Percentiles rank a stretch among this genome's conserved stretches.
phyloP scores from a whole-genome alignment of 129 eudicot genomes.

The Centaurea solstitialis region DNA sequence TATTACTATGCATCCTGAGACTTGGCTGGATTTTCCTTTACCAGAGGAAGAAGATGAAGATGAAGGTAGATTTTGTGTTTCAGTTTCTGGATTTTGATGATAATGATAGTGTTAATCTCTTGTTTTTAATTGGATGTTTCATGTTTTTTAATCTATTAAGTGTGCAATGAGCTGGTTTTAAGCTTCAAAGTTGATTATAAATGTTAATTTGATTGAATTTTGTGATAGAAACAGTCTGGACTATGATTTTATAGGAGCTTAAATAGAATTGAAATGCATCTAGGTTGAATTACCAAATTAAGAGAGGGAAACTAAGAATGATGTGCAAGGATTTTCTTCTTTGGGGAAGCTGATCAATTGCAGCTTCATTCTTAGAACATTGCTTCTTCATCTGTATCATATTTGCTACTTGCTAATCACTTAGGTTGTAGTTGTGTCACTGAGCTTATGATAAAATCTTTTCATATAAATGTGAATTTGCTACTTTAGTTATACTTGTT shows the following conservation, averaged over 20 bases:
- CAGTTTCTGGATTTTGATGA: not conserved
- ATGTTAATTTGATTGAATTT: not conserved
- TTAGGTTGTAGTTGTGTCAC: not conserved
- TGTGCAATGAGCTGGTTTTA: not conserved
- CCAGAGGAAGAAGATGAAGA: conserved; percentile 54
- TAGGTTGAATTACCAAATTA: not conserved
- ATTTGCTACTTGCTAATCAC: not conserved
- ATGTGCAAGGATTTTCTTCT: not conserved
- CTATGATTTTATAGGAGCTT: not conserved
- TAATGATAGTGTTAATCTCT: not conserved
- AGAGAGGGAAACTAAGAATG: not conserved
- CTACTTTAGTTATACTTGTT: not conserved
- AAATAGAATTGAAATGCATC: not conserved
- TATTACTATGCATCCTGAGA: conserved; percentile 88
- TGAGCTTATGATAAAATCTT: not conserved
- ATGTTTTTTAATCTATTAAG: not conserved
- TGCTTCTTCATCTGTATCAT: not conserved
- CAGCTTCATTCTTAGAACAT: not conserved
- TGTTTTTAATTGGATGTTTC: not conserved
- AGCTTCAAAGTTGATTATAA: not conserved
- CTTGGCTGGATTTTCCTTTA: conserved; percentile 95
- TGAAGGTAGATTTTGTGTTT: conserved; percentile 30
- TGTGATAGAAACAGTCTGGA: conserved; percentile 1
- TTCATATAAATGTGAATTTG: not conserved
- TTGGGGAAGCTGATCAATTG: conserved; percentile 1